Evolutionary conservation across 768 basidiomycete genomes (phyloP).

Genomic region (Boletus eberwhitei): DNA sequence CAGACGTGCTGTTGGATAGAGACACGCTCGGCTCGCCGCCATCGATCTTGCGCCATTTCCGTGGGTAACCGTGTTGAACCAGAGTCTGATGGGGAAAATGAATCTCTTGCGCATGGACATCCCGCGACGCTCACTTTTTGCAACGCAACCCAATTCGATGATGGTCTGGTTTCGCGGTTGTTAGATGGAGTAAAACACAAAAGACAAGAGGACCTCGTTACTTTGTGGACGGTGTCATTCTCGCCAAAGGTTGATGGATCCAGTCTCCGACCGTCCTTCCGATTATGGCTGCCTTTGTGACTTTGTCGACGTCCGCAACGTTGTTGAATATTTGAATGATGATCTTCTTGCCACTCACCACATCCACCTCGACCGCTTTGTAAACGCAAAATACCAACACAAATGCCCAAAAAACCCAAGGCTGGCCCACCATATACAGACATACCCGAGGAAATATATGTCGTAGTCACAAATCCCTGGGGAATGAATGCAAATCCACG

Average conservation of each 20-base stretch:
- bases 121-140: conserved; percentile 40
- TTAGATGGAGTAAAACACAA: conserved; percentile 1
- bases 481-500: conserved; percentile 5
- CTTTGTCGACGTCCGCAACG: neutral
- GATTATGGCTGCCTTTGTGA: neutral
- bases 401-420: conserved; percentile 22
- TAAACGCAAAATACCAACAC: neutral
- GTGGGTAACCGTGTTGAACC: conserved; percentile 7
- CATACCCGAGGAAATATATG: conserved; percentile 17
- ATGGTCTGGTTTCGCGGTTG: conserved; percentile 28
- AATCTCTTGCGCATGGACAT: neutral
- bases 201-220: conserved; percentile 7
- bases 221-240: conserved; percentile 12
- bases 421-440: conserved; percentile 28
- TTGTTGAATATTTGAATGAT: neutral
- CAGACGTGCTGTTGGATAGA: neutral
- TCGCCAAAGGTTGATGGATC: conserved; percentile 1
- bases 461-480: conserved; percentile 29
- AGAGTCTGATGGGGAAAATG: conserved; percentile 1
- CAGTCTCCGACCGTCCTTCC: conserved; percentile 18
- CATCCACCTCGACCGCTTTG: neutral
- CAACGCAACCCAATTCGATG: conserved; percentile 56
- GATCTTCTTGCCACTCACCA: conserved; percentile 1
- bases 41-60: conserved; percentile 21
- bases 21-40: neutral